phyloP scores from a whole-genome alignment of 2,329 filamentous ascomycete species.

The Zelopaecilomyces penicillatus region DNA sequence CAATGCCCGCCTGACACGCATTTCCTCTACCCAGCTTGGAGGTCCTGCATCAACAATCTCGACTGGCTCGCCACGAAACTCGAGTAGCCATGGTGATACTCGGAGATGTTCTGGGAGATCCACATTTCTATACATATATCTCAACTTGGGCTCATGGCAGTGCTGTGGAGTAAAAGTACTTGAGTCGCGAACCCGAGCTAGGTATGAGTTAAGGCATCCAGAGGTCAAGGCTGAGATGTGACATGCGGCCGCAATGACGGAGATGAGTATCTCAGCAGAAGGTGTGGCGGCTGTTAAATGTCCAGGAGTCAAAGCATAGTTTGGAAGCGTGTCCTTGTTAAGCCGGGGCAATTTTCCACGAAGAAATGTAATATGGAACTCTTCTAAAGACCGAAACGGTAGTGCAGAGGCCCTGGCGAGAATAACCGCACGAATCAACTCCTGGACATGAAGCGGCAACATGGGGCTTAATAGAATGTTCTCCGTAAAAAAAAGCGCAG shows the following conservation, averaged over 20 bases:
- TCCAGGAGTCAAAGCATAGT: not conserved
- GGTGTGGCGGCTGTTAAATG: not conserved
- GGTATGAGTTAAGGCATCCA: constrained; percentile 12
- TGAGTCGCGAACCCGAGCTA: constrained; percentile 6
- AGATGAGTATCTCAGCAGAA: constrained; percentile 8
- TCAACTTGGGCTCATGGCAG: not conserved
- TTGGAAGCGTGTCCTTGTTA: not conserved
- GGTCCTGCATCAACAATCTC: constrained; percentile 4
- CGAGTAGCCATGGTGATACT: constrained; percentile 7
- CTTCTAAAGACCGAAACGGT: constrained; percentile 1
- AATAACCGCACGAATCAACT: constrained; percentile 4
- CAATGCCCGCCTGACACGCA: constrained; percentile 14
- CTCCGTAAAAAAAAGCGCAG: not conserved
- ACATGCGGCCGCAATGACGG: constrained; percentile 11
- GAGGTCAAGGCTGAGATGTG: constrained; percentile 13
- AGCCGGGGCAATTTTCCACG: not conserved
- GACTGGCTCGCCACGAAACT: constrained; percentile 3
- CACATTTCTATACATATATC: not conserved
- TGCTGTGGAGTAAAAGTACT: constrained; percentile 10
- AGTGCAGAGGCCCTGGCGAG: not conserved
- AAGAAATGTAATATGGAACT: constrained; percentile 1
- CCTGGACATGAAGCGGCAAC: constrained; percentile 1
- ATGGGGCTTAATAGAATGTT: not conserved
- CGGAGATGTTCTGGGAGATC: no score
- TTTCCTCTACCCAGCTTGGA: constrained; percentile 16